A percentile compares a stretch with the other conserved stretches of the same genome.
These are phyloP conservation scores for Talaromyces ruber DNA, from an alignment of 495 filamentous ascomycete species.

Conservation along the genomic window DNA sequence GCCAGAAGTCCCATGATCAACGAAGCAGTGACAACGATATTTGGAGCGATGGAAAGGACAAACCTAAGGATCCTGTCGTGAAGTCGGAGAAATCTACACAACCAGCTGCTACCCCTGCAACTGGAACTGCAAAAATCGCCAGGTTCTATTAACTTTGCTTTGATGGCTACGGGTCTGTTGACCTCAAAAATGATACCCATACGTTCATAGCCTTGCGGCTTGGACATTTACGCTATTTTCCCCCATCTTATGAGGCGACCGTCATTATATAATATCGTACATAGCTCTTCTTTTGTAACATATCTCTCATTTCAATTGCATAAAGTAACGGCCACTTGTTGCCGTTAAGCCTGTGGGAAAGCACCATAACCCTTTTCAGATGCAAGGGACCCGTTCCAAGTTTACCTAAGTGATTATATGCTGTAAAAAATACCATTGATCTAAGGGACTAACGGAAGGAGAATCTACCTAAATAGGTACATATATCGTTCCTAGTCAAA, in stretches of 20 bases:
- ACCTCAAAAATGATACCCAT: neutral
- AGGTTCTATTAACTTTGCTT: neutral
- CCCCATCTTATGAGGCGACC: neutral
- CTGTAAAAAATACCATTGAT: too few species aligned
- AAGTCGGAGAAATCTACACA: neutral
- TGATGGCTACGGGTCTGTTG: neutral
- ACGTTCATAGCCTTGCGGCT: neutral
- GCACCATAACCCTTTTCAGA: too few species aligned
- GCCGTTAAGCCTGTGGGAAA: too few species aligned
- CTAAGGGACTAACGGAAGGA: too few species aligned
- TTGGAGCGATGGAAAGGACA: neutral
- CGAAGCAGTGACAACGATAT: neutral
- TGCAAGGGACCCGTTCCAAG: too few species aligned
- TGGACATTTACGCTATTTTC: neutral
- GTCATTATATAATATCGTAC: neutral
- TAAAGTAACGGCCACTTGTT: neutral
- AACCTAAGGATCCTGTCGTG: neutral
- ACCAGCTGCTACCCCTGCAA: neutral
- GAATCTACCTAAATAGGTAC: too few species aligned
- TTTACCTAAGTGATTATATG: too few species aligned
- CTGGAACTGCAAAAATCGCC: neutral
- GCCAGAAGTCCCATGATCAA: conserved; percentile 20
- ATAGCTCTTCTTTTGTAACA: neutral
- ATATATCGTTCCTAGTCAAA: too few species aligned
- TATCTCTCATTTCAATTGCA: neutral